Conservation (phyloP, 2,329 filamentous ascomycete genomes). For the Neofusicoccum cordaticola region DNA sequence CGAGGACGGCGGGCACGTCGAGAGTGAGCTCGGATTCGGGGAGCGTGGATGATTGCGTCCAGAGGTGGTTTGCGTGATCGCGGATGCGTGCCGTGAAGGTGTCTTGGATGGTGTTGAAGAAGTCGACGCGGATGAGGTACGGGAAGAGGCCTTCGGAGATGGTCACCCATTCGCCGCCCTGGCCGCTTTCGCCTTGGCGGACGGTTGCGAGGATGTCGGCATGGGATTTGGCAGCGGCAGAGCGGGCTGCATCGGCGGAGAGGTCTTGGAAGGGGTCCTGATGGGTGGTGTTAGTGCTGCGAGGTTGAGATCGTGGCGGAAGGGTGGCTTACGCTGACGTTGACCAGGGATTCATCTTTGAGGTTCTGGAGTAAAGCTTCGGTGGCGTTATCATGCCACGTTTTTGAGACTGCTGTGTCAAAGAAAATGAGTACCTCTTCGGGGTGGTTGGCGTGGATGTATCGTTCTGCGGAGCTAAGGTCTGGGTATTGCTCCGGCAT, state of each 20-base stretch:
- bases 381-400: not conserved
- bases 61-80: not conserved
- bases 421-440: slow-evolving; percentile 7
- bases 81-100: not conserved
- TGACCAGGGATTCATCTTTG: not conserved
- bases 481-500: slow-evolving; percentile 12
- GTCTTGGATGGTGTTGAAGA: not conserved
- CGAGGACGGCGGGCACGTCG: slow-evolving; percentile 1
- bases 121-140: slow-evolving; percentile 2
- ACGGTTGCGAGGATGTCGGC: not conserved
- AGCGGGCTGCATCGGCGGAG: slow-evolving; percentile 2
- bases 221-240: not conserved
- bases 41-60: not conserved
- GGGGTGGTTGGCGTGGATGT: not conserved
- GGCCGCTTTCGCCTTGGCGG: not conserved
- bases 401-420: slow-evolving; percentile 12
- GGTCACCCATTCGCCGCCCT: not conserved
- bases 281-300: not conserved
- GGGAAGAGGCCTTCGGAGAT: slow-evolving; percentile 12
- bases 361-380: not conserved
- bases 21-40: not conserved
- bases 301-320: no score
- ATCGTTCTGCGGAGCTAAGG: not conserved
- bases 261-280: slow-evolving; percentile 15
- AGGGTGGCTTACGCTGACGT: slow-evolving; percentile 6